These are phyloP conservation scores for Ophiostoma sp. DNA, from an alignment of 2,329 filamentous ascomycete species.

Conservation along the genomic window DNA sequence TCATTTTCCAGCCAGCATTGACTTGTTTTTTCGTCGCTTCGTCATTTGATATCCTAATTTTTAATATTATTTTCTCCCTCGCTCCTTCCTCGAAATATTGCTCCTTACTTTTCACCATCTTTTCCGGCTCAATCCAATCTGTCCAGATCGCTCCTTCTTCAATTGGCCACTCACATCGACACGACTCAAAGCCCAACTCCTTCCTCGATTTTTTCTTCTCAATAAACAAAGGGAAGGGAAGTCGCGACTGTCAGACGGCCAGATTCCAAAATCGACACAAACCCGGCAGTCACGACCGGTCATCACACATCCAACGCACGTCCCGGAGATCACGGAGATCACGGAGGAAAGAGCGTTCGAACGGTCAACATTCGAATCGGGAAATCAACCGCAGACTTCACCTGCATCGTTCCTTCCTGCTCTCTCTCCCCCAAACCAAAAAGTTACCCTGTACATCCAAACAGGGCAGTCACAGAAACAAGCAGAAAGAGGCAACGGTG, in stretches of 20 bases:
- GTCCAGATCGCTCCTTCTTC: constrained; percentile 3
- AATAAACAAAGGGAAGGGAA: background rate
- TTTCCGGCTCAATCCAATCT: background rate
- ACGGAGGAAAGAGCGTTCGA: background rate
- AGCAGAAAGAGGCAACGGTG: background rate
- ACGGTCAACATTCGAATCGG: background rate
- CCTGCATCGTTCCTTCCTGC: background rate
- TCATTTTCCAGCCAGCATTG: constrained; percentile 14
- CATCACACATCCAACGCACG: background rate
- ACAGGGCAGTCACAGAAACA: background rate
- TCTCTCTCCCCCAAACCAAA: background rate
- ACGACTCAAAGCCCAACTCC: background rate
- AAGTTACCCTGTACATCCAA: background rate
- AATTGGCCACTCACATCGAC: background rate
- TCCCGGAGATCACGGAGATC: background rate
- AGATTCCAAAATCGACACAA: background rate
- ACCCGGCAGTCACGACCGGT: background rate
- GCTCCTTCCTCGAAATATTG: background rate
- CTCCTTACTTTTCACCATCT: background rate
- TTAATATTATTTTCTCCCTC: background rate
- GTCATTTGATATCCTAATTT: background rate
- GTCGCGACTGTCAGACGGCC: background rate
- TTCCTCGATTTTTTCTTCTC: background rate
- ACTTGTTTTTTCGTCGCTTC: background rate
- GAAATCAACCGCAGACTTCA: background rate